Evolutionary conservation across 1,284 basidiomycete genomes (phyloP), one percentile per base, ranked within the genome.

Genomic region (Singerocomus rubriflavus): DNA sequence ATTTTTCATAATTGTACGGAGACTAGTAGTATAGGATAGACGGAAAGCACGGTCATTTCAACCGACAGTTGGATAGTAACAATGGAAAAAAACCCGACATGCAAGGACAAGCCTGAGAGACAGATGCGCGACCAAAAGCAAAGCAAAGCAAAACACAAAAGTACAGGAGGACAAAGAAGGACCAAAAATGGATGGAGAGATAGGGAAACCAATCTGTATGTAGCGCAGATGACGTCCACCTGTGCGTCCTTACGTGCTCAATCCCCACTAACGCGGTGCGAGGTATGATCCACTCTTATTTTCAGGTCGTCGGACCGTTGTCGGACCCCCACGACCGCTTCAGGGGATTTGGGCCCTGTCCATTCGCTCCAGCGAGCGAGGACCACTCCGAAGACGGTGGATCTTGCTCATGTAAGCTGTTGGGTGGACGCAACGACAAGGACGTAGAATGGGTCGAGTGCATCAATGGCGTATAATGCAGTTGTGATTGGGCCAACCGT

Each of bases 341-440:
- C 26, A 46, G 60, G 25, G 54, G 58, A 29, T 64, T 67, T 0
- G 32, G 34, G 8, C 40, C 45, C 5, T 58, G 65, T 16, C 57
- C 63, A 12, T 63, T 67, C 17, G 66, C 63, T 38, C 65, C 63
- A 33, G 61, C 46, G 6, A 69, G 61, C 13, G 65, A 66, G 14
- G 67, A 68, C 65, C 65, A 65, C 13, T 53, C 57, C 2, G 64
- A 67, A 12, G 49, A 12, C 4, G 58, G 61, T 25, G 56, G 64
- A 10, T 57, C 52, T 6, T 48, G 58, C 1, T 51, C 61, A 8
- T 67, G 61, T 14, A 63, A 46, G 39, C 48, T 40, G 16, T 57
- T 60, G 5, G 39, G 47, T 4, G 29, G 32, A 33, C 42, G 52
- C 2, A 34, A 2, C 10, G 51, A 38, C 5, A 36, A 13, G 14